phyloP scores from a whole-genome alignment of 2,329 filamentous ascomycete species.

The Paracamarosporium sp. region DNA sequence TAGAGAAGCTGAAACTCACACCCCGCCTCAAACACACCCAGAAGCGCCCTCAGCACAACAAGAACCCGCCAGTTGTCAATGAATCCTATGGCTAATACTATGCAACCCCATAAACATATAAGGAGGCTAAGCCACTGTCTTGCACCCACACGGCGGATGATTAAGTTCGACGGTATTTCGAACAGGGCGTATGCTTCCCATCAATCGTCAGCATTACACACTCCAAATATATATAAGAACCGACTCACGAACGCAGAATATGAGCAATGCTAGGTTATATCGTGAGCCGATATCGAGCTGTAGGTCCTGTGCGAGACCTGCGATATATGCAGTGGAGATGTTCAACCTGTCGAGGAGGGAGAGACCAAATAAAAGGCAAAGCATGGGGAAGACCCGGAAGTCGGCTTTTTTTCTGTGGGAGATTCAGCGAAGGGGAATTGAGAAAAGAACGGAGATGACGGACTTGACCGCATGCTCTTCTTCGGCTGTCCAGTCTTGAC shows the following conservation, averaged over 20 bases:
- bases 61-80: conserved; percentile 26
- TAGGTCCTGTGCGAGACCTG: conserved; percentile 23
- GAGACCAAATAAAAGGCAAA: conserved; percentile 40
- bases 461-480: conserved; percentile 37
- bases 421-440: neutral
- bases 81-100: conserved; percentile 35
- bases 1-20: conserved; percentile 19
- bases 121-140: conserved; percentile 38
- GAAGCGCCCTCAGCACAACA: conserved; percentile 24
- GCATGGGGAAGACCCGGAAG: conserved; percentile 39
- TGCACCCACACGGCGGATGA: conserved; percentile 40
- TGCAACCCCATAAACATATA: conserved; percentile 31
- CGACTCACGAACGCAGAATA: conserved; percentile 36
- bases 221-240: too few relatives aligned
- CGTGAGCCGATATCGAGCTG: conserved; percentile 22
- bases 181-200: conserved; percentile 36
- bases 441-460: neutral
- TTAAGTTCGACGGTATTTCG: conserved; percentile 39
- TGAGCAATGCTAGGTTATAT: conserved; percentile 39
- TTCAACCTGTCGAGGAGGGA: conserved; percentile 32
- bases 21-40: conserved; percentile 34
- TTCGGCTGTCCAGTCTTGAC: conserved; percentile 37
- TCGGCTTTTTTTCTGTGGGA: conserved; percentile 35
- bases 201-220: too few relatives aligned
- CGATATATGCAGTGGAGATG: conserved; percentile 31